Evolutionary conservation across 2,329 filamentous ascomycete genomes (phyloP).

Genomic region (Diaporthe batatas): DNA sequence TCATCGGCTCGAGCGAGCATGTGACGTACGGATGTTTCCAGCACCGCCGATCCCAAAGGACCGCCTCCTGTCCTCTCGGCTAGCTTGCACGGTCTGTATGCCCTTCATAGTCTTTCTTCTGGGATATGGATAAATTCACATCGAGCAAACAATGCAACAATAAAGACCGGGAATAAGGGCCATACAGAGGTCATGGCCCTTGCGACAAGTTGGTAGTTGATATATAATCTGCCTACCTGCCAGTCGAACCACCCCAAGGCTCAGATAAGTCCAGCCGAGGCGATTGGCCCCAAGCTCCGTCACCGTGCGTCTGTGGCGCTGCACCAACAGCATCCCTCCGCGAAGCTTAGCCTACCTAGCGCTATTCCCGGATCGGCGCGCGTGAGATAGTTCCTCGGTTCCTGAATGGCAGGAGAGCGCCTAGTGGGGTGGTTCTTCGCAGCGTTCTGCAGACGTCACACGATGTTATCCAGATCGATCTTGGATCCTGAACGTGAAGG

Average conservation of each 20-base stretch:
- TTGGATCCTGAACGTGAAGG: not conserved
- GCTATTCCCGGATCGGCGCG: slow-evolving; percentile 30
- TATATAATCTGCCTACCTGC: not conserved
- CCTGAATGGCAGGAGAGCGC: slow-evolving; percentile 30
- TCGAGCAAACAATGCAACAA: not conserved
- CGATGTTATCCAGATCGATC: not conserved
- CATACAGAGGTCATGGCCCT: not conserved
- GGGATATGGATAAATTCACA: not conserved
- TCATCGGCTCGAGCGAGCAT: not conserved
- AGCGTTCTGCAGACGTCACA: not conserved
- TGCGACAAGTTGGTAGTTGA: no score
- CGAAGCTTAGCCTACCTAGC: slow-evolving; percentile 22
- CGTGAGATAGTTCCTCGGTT: slow-evolving; percentile 28
- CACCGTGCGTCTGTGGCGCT: slow-evolving; percentile 25
- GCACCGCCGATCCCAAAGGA: slow-evolving; percentile 39
- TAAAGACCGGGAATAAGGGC: not conserved
- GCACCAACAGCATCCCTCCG: slow-evolving; percentile 1
- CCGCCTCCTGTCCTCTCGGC: not conserved
- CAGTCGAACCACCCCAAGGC: not conserved
- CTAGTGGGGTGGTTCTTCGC: not conserved
- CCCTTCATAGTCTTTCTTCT: not conserved
- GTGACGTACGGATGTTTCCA: slow-evolving; percentile 37
- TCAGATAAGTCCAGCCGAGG: slow-evolving; percentile 23
- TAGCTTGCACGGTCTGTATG: not conserved
- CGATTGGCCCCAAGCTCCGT: slow-evolving; percentile 34